Conservation (phyloP, 345 rosid species). For the Euphorbia pulcherrima region DNA sequence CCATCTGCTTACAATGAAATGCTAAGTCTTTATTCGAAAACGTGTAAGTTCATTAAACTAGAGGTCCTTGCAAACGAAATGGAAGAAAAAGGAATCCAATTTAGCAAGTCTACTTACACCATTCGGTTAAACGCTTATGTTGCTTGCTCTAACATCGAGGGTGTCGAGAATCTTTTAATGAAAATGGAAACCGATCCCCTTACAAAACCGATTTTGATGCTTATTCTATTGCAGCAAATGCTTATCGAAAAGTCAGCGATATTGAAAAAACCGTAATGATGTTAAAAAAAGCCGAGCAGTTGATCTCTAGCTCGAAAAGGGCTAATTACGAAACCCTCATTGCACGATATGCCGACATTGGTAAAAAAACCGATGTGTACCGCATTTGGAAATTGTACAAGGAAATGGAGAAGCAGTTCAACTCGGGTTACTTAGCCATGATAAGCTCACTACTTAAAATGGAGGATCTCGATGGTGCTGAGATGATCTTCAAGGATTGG, state of each 20-base stretch:
- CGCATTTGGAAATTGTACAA: slow-evolving; percentile 22
- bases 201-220: background rate
- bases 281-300: slow-evolving; percentile 22
- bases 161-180: background rate
- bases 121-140: background rate
- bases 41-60: background rate
- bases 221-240: slow-evolving; percentile 26
- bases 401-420: background rate
- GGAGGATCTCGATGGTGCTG: background rate
- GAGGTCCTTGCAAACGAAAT: background rate
- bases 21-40: slow-evolving; percentile 14
- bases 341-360: slow-evolving; percentile 13
- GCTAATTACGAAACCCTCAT: slow-evolving; percentile 15
- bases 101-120: background rate
- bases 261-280: slow-evolving; percentile 19
- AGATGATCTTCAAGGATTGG: background rate
- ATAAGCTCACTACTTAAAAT: background rate
- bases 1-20: background rate
- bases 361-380: slow-evolving; percentile 16
- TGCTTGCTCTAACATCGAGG: slow-evolving; percentile 7
- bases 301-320: background rate
- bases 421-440: background rate
- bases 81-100: background rate
- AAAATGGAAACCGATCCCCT: background rate
- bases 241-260: slow-evolving; percentile 21